Evolutionary conservation across 164 flowering plant genomes (phyloP).

Genomic region (Macadamia integrifolia): DNA sequence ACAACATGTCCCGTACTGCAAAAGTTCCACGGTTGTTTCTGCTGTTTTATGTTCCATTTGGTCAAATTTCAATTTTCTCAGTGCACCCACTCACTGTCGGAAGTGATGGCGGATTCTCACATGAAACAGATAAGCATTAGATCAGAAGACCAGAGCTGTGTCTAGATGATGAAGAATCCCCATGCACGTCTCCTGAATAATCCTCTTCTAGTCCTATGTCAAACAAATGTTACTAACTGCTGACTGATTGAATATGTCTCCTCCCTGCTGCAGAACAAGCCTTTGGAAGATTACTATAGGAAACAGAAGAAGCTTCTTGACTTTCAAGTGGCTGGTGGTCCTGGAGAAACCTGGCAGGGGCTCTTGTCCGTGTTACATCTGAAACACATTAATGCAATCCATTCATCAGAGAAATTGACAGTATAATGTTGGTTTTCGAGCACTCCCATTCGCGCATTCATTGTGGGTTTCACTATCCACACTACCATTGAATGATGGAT

Average conservation of each 20-base stretch:
- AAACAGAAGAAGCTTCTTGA: conserved; percentile 79
- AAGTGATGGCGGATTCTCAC: too few species aligned
- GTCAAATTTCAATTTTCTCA: too few species aligned
- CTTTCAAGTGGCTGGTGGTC: conserved; percentile 56
- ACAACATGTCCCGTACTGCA: too few species aligned
- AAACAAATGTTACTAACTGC: neutral
- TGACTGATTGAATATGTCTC: neutral
- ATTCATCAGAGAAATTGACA: conserved; percentile 26
- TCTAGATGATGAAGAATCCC: too few species aligned
- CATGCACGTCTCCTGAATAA: too few species aligned
- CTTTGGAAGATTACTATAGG: conserved; percentile 82
- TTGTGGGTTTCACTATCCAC: neutral
- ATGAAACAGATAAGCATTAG: too few species aligned
- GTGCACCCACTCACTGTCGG: too few species aligned
- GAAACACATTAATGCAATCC: conserved; percentile 32
- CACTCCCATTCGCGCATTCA: too few species aligned
- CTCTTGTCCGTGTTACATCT: conserved; percentile 79
- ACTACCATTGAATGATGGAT: neutral
- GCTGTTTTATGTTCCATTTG: too few species aligned
- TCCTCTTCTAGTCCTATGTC: too few species aligned
- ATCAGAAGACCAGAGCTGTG: too few species aligned
- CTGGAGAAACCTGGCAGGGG: conserved; percentile 88
- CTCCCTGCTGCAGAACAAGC: conserved; percentile 43
- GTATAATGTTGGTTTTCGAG: conserved; percentile 10
- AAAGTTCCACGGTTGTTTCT: too few species aligned